phyloP scores from a whole-genome alignment of 352 stramenopile species.

The Phytophthora multivora region DNA sequence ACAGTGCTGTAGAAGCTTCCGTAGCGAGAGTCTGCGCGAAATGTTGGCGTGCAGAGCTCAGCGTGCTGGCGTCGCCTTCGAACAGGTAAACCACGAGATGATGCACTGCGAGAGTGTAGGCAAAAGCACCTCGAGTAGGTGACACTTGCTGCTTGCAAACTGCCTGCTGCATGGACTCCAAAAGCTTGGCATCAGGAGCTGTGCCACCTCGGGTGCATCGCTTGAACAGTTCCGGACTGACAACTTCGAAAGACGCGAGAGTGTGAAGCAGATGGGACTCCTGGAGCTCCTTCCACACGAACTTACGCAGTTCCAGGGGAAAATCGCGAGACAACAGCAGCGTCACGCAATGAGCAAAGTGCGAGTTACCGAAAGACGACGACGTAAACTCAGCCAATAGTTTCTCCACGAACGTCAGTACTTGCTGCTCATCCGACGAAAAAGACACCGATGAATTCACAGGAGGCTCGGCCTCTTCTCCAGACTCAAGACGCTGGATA shows the following conservation, averaged over 20 bases:
- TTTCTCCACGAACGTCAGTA: slow-evolving; percentile 71
- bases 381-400: slow-evolving; percentile 72
- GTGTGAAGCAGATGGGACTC: slow-evolving; percentile 56
- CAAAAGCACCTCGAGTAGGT: slow-evolving; percentile 46
- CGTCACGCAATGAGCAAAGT: slow-evolving; percentile 70
- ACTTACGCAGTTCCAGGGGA: slow-evolving; percentile 55
- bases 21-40: slow-evolving; percentile 48
- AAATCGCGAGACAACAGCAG: slow-evolving; percentile 68
- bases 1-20: slow-evolving; percentile 42
- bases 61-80: slow-evolving; percentile 16
- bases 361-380: slow-evolving; percentile 66
- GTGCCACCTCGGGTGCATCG: slow-evolving; percentile 38
- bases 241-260: slow-evolving; percentile 47
- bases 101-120: slow-evolving; percentile 65
- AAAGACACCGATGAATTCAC: slow-evolving; percentile 33
- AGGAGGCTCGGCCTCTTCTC: slow-evolving; percentile 1
- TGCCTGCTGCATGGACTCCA: slow-evolving; percentile 56
- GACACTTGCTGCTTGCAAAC: slow-evolving; percentile 43
- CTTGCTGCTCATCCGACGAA: slow-evolving; percentile 53
- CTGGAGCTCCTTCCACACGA: slow-evolving; percentile 75
- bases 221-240: slow-evolving; percentile 29
- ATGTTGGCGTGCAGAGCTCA: slow-evolving; percentile 57
- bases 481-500: slow-evolving; percentile 50
- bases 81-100: slow-evolving; percentile 67
- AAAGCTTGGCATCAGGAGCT: slow-evolving; percentile 41